Conservation (phyloP, 1,139 yeast species). For the Hansenula anomala region DNA sequence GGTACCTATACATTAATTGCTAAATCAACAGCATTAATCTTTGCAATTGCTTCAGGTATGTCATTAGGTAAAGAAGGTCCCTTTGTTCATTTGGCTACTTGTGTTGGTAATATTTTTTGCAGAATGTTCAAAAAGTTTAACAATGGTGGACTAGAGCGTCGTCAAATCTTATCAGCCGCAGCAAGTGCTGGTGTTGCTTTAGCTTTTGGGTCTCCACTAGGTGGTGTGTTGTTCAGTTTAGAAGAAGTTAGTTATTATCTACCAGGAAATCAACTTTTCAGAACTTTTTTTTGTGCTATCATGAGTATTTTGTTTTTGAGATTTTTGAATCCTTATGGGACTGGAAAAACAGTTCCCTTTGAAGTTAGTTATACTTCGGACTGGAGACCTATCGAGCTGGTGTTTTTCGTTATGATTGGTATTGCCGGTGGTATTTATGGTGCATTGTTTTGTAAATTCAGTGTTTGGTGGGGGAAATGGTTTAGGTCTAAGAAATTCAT, state of each 20-base stretch:
- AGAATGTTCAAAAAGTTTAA: slow-evolving; percentile 45
- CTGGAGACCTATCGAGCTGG: slow-evolving; percentile 48
- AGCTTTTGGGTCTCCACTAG: slow-evolving; percentile 66
- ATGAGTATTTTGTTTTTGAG: slow-evolving; percentile 52
- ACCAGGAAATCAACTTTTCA: slow-evolving; percentile 54
- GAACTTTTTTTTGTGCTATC: slow-evolving; percentile 58
- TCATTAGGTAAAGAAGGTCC: slow-evolving; percentile 67
- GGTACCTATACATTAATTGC: slow-evolving; percentile 51
- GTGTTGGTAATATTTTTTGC: slow-evolving; percentile 55
- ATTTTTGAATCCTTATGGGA: slow-evolving; percentile 57
- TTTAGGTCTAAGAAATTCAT: slow-evolving; percentile 34
- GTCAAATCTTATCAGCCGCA: slow-evolving; percentile 56
- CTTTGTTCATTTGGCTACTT: slow-evolving; percentile 60
- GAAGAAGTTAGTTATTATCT: slow-evolving; percentile 60
- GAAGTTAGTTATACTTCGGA: slow-evolving; percentile 51
- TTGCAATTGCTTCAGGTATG: slow-evolving; percentile 60
- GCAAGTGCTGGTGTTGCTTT: slow-evolving; percentile 63
- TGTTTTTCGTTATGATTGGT: slow-evolving; percentile 46
- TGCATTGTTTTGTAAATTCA: slow-evolving; percentile 47
- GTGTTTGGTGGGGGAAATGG: slow-evolving; percentile 42
- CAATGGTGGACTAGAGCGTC: slow-evolving; percentile 47
- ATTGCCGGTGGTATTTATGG: slow-evolving; percentile 57
- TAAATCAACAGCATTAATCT: slow-evolving; percentile 46
- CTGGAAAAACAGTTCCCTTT: slow-evolving; percentile 57
- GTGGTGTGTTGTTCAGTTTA: slow-evolving; percentile 56